Evolutionary conservation across 2,329 filamentous ascomycete species (phyloP).

Genomic region (Cladophialophora chaetospira): DNA sequence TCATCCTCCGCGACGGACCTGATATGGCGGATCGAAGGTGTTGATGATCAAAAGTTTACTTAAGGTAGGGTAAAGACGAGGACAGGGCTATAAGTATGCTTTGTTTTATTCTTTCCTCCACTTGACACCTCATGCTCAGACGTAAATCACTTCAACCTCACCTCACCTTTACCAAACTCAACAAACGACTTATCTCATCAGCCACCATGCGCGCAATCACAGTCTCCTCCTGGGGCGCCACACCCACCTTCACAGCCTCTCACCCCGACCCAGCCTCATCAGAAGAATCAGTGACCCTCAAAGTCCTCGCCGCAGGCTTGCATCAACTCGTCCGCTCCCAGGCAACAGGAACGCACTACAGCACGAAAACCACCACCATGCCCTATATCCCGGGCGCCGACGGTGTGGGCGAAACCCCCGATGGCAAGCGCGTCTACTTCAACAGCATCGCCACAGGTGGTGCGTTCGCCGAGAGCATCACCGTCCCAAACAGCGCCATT

Average conservation of each 20-base stretch:
- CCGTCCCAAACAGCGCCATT: slow-evolving; percentile 45
- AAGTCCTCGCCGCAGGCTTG: slow-evolving; percentile 55
- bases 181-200: not conserved
- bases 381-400: slow-evolving; percentile 58
- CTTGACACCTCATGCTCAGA: no score
- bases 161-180: no score
- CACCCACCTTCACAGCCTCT: slow-evolving; percentile 22
- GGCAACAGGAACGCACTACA: slow-evolving; percentile 59
- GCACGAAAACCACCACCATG: slow-evolving; percentile 42
- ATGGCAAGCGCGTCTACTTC: slow-evolving; percentile 56
- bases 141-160: no score
- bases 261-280: slow-evolving; percentile 22
- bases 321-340: slow-evolving; percentile 58
- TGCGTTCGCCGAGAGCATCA: slow-evolving; percentile 41
- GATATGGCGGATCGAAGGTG: no score
- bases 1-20: no score
- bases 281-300: slow-evolving; percentile 50
- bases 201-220: slow-evolving; percentile 27
- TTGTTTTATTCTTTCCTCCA: no score
- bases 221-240: slow-evolving; percentile 26
- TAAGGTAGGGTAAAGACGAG: no score
- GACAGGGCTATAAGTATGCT: no score
- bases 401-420: slow-evolving; percentile 51
- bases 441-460: slow-evolving; percentile 37
- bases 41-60: no score